phyloP scores from a whole-genome alignment of 768 basidiomycete species.

The Amanita pseudoporphyria region DNA sequence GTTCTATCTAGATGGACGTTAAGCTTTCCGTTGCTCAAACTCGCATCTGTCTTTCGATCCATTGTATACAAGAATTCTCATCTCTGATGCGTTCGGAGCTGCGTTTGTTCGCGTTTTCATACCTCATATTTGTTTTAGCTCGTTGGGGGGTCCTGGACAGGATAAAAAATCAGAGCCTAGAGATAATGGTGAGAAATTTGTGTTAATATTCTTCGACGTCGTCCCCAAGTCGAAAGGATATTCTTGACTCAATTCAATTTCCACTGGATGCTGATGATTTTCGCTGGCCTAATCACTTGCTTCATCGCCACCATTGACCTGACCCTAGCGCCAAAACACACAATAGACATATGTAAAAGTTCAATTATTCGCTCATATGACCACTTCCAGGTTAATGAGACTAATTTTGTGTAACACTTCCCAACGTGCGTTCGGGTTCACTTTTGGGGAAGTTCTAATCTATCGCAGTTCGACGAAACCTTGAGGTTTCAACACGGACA shows the following conservation, averaged over 20 bases:
- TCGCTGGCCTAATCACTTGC: constrained; percentile 31
- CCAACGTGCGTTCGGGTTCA: no score
- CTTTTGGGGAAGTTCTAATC: no score
- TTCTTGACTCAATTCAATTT: constrained; percentile 48
- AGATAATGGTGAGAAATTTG: constrained; percentile 49
- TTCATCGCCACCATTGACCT: not conserved
- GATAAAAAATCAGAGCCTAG: constrained; percentile 71
- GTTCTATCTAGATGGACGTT: constrained; percentile 36
- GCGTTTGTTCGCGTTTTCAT: constrained; percentile 19
- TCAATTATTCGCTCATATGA: constrained; percentile 42
- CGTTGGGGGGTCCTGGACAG: constrained; percentile 62
- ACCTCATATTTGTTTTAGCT: constrained; percentile 25
- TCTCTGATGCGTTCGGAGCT: constrained; percentile 60
- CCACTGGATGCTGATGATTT: constrained; percentile 56
- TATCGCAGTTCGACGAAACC: no score
- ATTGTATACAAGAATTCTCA: constrained; percentile 47
- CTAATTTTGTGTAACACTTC: constrained; percentile 12
- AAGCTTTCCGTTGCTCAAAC: constrained; percentile 4
- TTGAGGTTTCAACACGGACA: no score
- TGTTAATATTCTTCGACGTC: not conserved
- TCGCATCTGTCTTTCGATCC: constrained; percentile 41
- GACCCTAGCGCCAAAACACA: constrained; percentile 47
- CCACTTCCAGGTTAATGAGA: constrained; percentile 33
- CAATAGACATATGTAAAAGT: constrained; percentile 50
- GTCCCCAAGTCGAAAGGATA: not conserved